These are phyloP conservation scores for Cicer pinnatifidum DNA, from an alignment of 306 rosid genomes.

Conservation along the genomic window DNA sequence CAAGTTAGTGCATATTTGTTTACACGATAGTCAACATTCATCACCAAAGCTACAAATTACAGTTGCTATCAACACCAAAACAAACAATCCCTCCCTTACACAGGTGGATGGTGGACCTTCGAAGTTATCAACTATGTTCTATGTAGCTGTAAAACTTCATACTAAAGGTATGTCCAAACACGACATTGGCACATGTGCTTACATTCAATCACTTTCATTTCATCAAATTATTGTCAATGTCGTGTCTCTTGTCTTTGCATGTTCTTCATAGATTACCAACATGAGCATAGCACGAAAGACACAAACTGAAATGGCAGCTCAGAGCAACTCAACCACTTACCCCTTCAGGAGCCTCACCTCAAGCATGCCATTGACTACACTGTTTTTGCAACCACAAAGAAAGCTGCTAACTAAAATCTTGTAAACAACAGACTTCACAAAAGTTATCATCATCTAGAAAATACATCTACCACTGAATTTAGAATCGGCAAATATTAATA, in stretches of 20 bases:
- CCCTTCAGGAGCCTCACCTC: conserved; percentile 2
- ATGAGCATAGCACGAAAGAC: not conserved
- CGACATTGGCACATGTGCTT: too few species aligned
- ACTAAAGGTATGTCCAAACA: not conserved
- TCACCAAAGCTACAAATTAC: not conserved
- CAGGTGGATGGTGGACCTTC: not conserved
- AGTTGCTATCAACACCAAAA: not conserved
- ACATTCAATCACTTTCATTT: too few species aligned
- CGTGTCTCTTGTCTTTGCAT: not conserved
- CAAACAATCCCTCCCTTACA: not conserved
- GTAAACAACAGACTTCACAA: not conserved
- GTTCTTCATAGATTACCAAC: not conserved
- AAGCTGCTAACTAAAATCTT: conserved; percentile 20
- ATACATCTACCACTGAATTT: not conserved
- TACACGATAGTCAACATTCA: not conserved
- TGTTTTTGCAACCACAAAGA: conserved; percentile 9
- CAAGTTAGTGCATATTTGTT: conserved; percentile 14
- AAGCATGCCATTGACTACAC: conserved; percentile 2
- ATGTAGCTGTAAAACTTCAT: not conserved
- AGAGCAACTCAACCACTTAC: not conserved
- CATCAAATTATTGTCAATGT: not conserved
- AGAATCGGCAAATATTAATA: too few species aligned
- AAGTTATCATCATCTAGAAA: not conserved
- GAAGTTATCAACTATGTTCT: not conserved
- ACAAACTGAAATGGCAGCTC: not conserved